Base-by-base conservation (phyloP, 2,329 filamentous ascomycete genomes). In the Proliferodiscus dingleyae region DNA sequence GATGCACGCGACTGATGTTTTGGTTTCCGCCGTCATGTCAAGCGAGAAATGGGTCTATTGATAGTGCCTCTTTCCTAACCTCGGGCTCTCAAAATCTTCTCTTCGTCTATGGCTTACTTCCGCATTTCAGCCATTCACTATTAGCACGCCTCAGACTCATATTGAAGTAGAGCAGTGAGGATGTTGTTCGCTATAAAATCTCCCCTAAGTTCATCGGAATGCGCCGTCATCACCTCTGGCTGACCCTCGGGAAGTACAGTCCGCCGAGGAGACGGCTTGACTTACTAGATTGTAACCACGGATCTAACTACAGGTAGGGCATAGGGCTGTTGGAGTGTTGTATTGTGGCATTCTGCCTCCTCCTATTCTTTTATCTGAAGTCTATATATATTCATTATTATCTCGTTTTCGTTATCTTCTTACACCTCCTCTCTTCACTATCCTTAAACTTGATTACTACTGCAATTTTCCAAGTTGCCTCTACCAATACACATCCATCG, bases 1-100 rank as follows among this genome's bases (percentile, higher is more conserved):
- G 33, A 23, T 37, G 18, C 34, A 23, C 34, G 34, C 34, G 34
- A 32, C 29, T 37, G 24, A 6, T 37, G 34, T 21, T 37, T 37
- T 21, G 34, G 19, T 37, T n/a, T 18, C 11, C 5, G 32, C 13
- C 34, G 19, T 10, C 16, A 15, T 9, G 11, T 13, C 34, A 37
- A 37, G 34, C 34, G 34, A 37, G 18, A 21, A n/a, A 21, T 26
- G 24, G n/a, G n/a, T n/a, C n/a, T n/a, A n/a, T n/a, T n/a, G 30
- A 33, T 7, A 13, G 7, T 7, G 10, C 13, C 8, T 15, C n/a
- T 15, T 11, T 15, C 32, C 11, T 9, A 9, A n/a, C 19, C 18
- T 15, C 21, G n/a, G n/a, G n/a, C n/a, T n/a, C n/a, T 23, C 21
- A 22, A n/a, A 18, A n/a, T n/a, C 19, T 37, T 21, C 9, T 13